Evolutionary conservation across 108 stramenopile species (phyloP).

Genomic region (Nitzschia sp.): DNA sequence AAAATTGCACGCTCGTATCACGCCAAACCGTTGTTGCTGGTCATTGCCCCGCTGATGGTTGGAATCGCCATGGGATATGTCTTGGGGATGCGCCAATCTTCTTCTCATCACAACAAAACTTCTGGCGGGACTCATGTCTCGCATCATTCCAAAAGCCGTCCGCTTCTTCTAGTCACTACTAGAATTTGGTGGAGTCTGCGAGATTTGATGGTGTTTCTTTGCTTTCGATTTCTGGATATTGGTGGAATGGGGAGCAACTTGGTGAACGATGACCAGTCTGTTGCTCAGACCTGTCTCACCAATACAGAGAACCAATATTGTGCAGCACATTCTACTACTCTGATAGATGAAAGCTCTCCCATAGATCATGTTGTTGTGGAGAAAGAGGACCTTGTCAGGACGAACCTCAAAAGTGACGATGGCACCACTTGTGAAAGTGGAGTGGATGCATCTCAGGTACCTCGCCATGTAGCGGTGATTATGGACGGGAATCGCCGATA

Average conservation of each 20-base stretch:
- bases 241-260: not conserved
- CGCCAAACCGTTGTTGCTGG: constrained; percentile 52
- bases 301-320: not conserved
- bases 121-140: not conserved
- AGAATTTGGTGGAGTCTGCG: not conserved
- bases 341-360: too few relatives aligned
- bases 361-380: not conserved
- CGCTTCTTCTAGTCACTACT: too few relatives aligned
- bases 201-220: not conserved
- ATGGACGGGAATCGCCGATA: constrained; percentile 99
- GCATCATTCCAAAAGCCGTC: too few relatives aligned
- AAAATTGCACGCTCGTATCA: constrained; percentile 54
- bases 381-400: constrained; percentile 21
- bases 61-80: constrained; percentile 55
- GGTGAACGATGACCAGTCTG: not conserved
- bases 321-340: not conserved
- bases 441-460: constrained; percentile 44
- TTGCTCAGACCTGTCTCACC: not conserved
- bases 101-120: not conserved
- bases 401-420: constrained; percentile 26
- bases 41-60: constrained; percentile 48
- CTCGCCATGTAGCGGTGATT: constrained; percentile 87
- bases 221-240: not conserved
- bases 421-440: constrained; percentile 53
- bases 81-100: constrained; percentile 32